Evolutionary conservation across 1,284 basidiomycete species (phyloP).

Genomic region (Pyrrhoderma lamaoense): DNA sequence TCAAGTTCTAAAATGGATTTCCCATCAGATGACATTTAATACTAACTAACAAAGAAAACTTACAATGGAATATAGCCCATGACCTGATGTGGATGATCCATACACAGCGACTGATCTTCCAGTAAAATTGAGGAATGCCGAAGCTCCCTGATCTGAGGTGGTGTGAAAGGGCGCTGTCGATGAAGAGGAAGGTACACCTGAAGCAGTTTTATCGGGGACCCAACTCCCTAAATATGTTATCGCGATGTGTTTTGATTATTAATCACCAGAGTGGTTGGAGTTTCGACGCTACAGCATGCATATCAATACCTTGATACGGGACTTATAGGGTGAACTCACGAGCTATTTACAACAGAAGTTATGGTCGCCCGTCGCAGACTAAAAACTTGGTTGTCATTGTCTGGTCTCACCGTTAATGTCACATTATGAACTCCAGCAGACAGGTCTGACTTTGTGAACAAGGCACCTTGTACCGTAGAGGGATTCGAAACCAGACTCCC

Average conservation of each 20-base stretch:
- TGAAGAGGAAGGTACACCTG: constrained; percentile 6
- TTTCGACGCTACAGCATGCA: too few species aligned
- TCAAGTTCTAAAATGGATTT: constrained; percentile 18
- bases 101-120: constrained; percentile 13
- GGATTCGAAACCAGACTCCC: constrained; percentile 16
- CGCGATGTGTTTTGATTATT: constrained; percentile 12
- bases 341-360: constrained; percentile 16
- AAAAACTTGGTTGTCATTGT: constrained; percentile 17
- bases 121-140: constrained; percentile 13
- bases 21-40: constrained; percentile 17
- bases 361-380: constrained; percentile 22
- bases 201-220: constrained; percentile 6
- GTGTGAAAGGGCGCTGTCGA: constrained; percentile 8
- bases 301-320: too few species aligned
- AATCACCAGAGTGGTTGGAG: neutral
- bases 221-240: constrained; percentile 12
- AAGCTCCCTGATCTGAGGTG: constrained; percentile 5
- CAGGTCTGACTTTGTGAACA: constrained; percentile 18
- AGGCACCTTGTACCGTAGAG: constrained; percentile 9
- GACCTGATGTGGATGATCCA: constrained; percentile 3
- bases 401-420: constrained; percentile 21
- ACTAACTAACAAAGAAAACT: constrained; percentile 24
- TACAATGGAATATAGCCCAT: constrained; percentile 14
- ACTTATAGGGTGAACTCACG: too few species aligned
- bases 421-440: constrained; percentile 20